Base-by-base conservation (phyloP, 2,329 filamentous ascomycete genomes). In the Xylaria sp. region DNA sequence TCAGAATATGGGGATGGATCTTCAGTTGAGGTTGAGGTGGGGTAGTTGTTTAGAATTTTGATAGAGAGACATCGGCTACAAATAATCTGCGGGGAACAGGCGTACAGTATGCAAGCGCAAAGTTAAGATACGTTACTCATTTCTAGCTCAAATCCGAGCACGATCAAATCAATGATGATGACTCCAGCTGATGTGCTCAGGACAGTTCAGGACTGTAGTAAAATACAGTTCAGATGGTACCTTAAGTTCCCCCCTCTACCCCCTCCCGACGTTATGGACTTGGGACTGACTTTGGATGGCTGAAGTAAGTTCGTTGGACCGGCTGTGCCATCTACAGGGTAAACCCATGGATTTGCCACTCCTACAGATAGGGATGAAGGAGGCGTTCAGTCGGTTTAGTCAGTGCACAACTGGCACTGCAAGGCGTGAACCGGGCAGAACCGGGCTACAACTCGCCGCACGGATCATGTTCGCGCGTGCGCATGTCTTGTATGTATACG, bases 31-130 rank as follows among this genome's bases (percentile, higher is more conserved):
- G 41, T 36, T 6, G 25, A 60, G 57, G 57, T 25, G 57, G 57
- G 57, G 57, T 20, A n/a, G 33, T 5, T 28, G 33, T 36, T 10
- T 28, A 28, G 6, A 5, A 28, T 5, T 28, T 28, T 28, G 28
- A 28, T 46, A 12, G 10, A 58, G n/a, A 23, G 33, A n/a, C 23
- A n/a, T 55, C 15, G 33, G 36, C 36, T 15, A 46, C 46, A 15
- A 23, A 62, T 36, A 62, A 46, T 46, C 5, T 62, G 60, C 60
- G 60, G 60, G 60, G 60, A 25, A 41, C 46, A 46, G 49, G 13
- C 25, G 56, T 63, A n/a, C n/a, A n/a, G n/a, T n/a, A 23, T 43
- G 43, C 15, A n/a, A 60, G 23, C 58, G 20, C n/a, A 23, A 56
- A 41, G 33, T 33, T 56, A 56, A 46, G 15, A 15, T 1, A 18